Conservation (phyloP, 1,284 basidiomycete species). For the Tylopilus sp. region DNA sequence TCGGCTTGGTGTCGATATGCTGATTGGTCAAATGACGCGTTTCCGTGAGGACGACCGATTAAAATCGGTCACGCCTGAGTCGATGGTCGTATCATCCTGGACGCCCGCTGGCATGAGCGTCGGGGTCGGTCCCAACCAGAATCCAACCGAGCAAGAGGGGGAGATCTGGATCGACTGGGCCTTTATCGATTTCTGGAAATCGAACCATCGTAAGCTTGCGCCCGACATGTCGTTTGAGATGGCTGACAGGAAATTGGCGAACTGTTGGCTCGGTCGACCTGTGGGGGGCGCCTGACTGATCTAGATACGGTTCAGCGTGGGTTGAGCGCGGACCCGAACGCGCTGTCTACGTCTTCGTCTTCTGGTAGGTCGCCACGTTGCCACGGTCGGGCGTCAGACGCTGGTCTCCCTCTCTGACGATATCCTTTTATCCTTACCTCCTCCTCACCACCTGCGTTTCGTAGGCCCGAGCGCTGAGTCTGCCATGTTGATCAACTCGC, state of each 20-base stretch:
- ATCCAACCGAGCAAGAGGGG: constrained; percentile 52
- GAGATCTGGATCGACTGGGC: constrained; percentile 98
- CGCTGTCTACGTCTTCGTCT: constrained; percentile 44
- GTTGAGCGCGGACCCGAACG: constrained; percentile 61
- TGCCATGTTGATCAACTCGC: constrained; percentile 72
- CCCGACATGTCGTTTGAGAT: too few relatives aligned
- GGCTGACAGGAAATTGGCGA: too few relatives aligned
- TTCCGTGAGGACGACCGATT: constrained; percentile 91
- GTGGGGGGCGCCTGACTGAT: not conserved
- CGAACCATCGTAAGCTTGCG: constrained; percentile 77
- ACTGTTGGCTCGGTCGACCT: not conserved
- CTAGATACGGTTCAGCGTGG: constrained; percentile 55
- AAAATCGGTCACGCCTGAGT: constrained; percentile 83
- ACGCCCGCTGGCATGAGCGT: constrained; percentile 21
- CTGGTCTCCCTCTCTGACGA: not conserved
- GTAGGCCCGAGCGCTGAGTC: constrained; percentile 72
- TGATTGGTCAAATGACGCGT: constrained; percentile 83
- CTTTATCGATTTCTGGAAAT: constrained; percentile 99
- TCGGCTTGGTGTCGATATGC: constrained; percentile 81
- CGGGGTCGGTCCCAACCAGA: constrained; percentile 25
- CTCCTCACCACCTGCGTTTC: not conserved
- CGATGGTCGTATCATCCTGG: constrained; percentile 53
- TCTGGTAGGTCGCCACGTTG: constrained; percentile 43
- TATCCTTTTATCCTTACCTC: not conserved
- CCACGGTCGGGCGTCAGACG: not conserved